Conservation (phyloP, 2,329 filamentous ascomycete genomes). For the Pseudopithomyces chartarum region DNA sequence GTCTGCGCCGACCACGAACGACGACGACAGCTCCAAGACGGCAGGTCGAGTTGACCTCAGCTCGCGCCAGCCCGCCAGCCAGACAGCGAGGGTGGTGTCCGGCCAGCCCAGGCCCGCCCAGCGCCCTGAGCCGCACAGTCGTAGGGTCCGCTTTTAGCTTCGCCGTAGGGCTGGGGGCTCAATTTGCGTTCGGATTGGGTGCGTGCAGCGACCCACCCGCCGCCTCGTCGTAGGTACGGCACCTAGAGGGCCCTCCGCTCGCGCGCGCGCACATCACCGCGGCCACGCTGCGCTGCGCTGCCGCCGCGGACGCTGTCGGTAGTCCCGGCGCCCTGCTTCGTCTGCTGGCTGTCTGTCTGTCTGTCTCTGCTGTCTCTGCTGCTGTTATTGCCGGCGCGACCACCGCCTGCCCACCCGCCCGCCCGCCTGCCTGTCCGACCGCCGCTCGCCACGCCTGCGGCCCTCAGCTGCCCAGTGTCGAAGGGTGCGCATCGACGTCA, state of each 20-base stretch:
- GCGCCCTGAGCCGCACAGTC: neutral
- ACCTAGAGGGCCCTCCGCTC: neutral
- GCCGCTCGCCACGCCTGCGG: conserved; percentile 36
- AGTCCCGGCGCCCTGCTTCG: neutral
- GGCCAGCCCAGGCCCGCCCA: neutral
- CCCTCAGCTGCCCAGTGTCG: conserved; percentile 42
- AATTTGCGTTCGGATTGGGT: neutral
- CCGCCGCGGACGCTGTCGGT: neutral
- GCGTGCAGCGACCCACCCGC: conserved; percentile 1
- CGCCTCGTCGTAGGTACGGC: neutral
- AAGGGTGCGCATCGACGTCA: conserved; percentile 28
- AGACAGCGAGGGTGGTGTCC: neutral
- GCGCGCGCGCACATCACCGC: neutral
- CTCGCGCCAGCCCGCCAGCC: neutral
- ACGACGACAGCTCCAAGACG: no score
- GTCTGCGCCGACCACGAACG: no score
- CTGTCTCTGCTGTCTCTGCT: no score
- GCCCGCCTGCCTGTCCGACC: conserved; percentile 2
- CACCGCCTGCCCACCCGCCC: conserved; percentile 9
- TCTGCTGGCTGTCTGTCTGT: neutral
- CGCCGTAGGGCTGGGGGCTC: conserved; percentile 6
- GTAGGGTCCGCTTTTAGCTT: conserved; percentile 8
- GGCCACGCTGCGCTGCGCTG: neutral
- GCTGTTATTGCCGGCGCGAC: neutral
- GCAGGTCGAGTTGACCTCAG: neutral